A percentile compares a stretch with the other conserved stretches of the same genome.
These are phyloP conservation scores for Monosporozyma unispora DNA, from an alignment of 805 yeast species.

Conservation along the genomic window DNA sequence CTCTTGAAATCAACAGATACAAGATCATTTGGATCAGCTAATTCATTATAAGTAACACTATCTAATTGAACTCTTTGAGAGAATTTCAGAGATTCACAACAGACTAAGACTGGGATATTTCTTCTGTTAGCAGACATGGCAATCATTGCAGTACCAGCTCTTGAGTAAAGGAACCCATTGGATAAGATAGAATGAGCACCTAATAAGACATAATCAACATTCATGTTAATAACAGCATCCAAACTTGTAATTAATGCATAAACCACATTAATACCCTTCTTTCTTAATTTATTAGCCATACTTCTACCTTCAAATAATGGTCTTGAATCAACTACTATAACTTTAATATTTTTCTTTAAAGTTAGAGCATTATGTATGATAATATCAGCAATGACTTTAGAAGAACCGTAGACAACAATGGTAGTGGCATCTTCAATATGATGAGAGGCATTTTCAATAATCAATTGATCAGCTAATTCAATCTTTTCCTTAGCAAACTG, in stretches of 20 bases:
- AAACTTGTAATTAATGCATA: constrained; percentile 75
- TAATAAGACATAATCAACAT: constrained; percentile 77
- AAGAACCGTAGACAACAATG: constrained; percentile 79
- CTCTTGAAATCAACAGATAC: constrained; percentile 43
- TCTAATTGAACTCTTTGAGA: constrained; percentile 93
- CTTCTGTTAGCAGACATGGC: constrained; percentile 85
- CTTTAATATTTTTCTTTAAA: constrained; percentile 60
- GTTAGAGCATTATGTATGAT: constrained; percentile 58
- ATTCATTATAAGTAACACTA: constrained; percentile 88
- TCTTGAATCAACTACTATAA: constrained; percentile 83
- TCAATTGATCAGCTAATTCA: constrained; percentile 72
- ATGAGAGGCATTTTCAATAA: constrained; percentile 66
- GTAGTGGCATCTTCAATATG: constrained; percentile 73
- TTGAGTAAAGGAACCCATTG: constrained; percentile 83
- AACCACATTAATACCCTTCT: constrained; percentile 55
- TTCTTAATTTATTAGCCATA: constrained; percentile 55
- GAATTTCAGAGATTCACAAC: constrained; percentile 91
- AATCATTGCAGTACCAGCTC: constrained; percentile 90
- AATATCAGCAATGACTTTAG: constrained; percentile 70
- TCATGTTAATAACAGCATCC: constrained; percentile 67
- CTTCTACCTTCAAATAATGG: constrained; percentile 91
- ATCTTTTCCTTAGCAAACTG: constrained; percentile 77
- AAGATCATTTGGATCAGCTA: constrained; percentile 71
- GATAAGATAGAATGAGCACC: constrained; percentile 98
- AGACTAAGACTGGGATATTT: constrained; percentile 88